Base-by-base conservation (phyloP, 768 basidiomycete species). In the Leccinum pellstonianum region DNA sequence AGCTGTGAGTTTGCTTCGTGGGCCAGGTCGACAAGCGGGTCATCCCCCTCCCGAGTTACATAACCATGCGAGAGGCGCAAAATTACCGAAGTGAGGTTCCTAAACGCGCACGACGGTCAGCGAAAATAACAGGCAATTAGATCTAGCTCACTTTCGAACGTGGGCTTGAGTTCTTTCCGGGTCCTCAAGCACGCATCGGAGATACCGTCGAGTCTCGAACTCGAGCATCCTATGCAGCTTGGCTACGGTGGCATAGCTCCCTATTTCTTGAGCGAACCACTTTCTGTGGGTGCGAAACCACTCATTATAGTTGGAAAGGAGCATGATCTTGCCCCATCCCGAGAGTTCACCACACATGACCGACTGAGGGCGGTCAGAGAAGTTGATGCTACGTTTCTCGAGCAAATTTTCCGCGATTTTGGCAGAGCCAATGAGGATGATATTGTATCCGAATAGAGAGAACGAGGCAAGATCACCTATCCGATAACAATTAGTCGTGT, bases 351-450 rank as follows among this genome's bases (percentile, higher is more conserved):
- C 27, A 27, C 27, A 27, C 23, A 23, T 23, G 23, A 23, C 23
- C 23, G 23, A 23, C 23, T 27, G 27, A 27, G 27, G 27, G 0
- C 27, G 27, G 27, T 27, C 27, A 27, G 27, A 27, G 27, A 23
- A 23, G 23, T 23, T 23, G 37, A 63, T 60, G 23, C 78, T 71
- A 29, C 78, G 74, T 57, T 77, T 82, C 61, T 83, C 80, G 4
- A 83, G 73, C 4, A 83, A 70, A 19, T 83, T 81, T 17, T 67
- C 64, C 8, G 77, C 73, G 5, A 75, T 76, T 43, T 72, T 65
- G 5, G 76, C 73, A 14, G 81, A 77, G 55, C 80, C 80, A 7
- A 83, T 64, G 41, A 82, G 57, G 21, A 82, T 68, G 46, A 82
- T 68, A 6, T 77, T 76, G 60, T 79, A 58, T 46, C 63, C 61